Evolutionary conservation across 305 asterid species (phyloP), one percentile per base, ranked within the genome.

Genomic region (Nicotiana rustica): DNA sequence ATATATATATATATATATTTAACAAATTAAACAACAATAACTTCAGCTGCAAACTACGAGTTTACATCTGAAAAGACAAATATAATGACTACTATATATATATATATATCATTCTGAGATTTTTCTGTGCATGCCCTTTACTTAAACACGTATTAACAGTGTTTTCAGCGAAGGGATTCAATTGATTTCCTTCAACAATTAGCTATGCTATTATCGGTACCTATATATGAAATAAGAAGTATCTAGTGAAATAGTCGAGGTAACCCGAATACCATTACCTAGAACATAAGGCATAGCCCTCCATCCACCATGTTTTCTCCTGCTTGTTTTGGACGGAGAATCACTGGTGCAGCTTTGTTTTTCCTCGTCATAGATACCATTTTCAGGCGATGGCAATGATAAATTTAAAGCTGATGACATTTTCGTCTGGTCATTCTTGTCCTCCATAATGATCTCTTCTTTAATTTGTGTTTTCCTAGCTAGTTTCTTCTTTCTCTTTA

Each of bases 261-360:
- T 33, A 33, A 38, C 13, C 0, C 0, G 1, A 0, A 21, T 0
- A 21, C 0, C 6, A 66, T 67, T 78, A 92, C 97, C 97, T 81
- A 93, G 85, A 76, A 93, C 82, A 78, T 84, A 91, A 36, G 95
- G 93, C 92, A 93, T 93, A 87, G 95, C 88, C 69, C 85, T 93
- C 97, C 97, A 93, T 79, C 97, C 97, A 68, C 97, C 97, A 1
- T 91, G 95, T 79, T 84, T 86, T 75, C 79, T 86, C 78, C 29
- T 83, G 62, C 47, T 6, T 17, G 57, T 36, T 82, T 82, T 83
- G 38, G 59, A 8, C 19, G 85, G 76, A 7, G 56, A 49, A 31
- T 76, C 41, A 38, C 78, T 65, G 18, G 47, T 77, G 35, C 3
- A n/a, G 29, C 55, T 83, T 14, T 65, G 80, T 65, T 83, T 85